Evolutionary conservation across 108 stramenopile species (phyloP), one percentile per base, ranked within the genome.

Genomic region (Parietichytrium sp.): DNA sequence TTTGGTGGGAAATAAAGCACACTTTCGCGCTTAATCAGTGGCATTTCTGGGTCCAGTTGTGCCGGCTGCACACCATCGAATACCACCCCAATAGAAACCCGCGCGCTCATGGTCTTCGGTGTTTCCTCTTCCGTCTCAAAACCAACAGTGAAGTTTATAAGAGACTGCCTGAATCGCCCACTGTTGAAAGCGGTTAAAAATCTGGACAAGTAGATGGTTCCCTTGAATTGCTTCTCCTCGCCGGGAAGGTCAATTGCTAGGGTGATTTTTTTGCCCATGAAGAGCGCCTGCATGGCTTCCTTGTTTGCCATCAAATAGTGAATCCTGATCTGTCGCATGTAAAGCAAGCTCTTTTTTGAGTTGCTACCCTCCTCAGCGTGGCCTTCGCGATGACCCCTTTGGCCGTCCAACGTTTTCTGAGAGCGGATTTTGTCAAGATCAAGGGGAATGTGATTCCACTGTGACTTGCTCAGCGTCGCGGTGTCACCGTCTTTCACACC

Each of bases 21-120:
- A 45, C 38, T 42, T 36, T 25, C 42, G 42, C 45, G 38, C 23
- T 45, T 42, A 6, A 42, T 25, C 15, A 72, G 61, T n/a, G 61
- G 61, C 33, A 72, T 36, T n/a, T 42, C 61, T n/a, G 61, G 33
- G 61, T 72, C 61, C 23, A 72, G 61, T 6, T 72, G 20, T n/a
- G 38, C 33, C 13, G 45, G 15, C 18, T 72, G 61, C 36, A 72
- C 13, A 45, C 10, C 38, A 72, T 72, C 61, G 10, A 33, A 42
- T 10, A 72, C 45, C 38, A 72, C 45, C 0, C 61, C 61, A 47
- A 72, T 27, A 0, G 61, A 33, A 72, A 33, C 36, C 13, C 61
- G 33, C 54, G 15, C 25, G 18, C 20, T 2, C 20, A 1, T 18
- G 16, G 16, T 18, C 16, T 18, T 18, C n/a, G 16, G 16, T 16